Evolutionary conservation across 2,329 filamentous ascomycete species (phyloP), one percentile per base, ranked within the genome.

Genomic region (Hypoxylon sp.): DNA sequence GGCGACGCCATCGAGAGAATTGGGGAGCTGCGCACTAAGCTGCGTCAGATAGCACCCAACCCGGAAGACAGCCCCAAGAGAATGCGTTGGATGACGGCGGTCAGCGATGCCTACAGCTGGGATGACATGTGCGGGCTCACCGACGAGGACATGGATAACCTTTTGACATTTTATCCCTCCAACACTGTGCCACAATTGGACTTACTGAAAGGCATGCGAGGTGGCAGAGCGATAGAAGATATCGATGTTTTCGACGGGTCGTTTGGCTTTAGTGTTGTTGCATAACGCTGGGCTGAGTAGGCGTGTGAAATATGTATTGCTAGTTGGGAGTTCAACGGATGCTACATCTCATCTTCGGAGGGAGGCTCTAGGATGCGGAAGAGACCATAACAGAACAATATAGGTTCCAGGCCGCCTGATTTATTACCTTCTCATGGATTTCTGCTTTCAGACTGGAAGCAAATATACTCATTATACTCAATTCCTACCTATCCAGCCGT

Each of bases 21-120:
- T 31, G 96, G 96, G 1, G 86, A 88, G 75, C 81, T 99, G 75
- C 87, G 96, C 72, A 88, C 87, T 77, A 95, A 92, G 83, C 81
- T 99, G 76, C 87, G 96, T 65, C 89, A 90, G 77, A 80, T 94
- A 31, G 94, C 93, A 2, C 93, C 95, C 0, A 84, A 84, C 7
- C 80, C 84, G 1, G 89, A 91, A 57, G 92, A 97, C 64, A 92
- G 94, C 0, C 90, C 92, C 0, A 97, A 94, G 83, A 85, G 95
- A 66, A 98, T 98, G 95, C 87, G 90, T 72, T 98, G 94, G 94
- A 98, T 98, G 92, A 93, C 90, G 52, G 91, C 89, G 71, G 93
- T 98, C 37, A 98, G 94, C 82, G 93, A 98, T 74, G 86, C 89
- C 37, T 98, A 95, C 85, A 90, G 86, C 58, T 88, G 97, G 78